These are phyloP conservation scores for Kalmusia sp. DNA, from an alignment of 2,329 filamentous ascomycete species.

Conservation along the genomic window DNA sequence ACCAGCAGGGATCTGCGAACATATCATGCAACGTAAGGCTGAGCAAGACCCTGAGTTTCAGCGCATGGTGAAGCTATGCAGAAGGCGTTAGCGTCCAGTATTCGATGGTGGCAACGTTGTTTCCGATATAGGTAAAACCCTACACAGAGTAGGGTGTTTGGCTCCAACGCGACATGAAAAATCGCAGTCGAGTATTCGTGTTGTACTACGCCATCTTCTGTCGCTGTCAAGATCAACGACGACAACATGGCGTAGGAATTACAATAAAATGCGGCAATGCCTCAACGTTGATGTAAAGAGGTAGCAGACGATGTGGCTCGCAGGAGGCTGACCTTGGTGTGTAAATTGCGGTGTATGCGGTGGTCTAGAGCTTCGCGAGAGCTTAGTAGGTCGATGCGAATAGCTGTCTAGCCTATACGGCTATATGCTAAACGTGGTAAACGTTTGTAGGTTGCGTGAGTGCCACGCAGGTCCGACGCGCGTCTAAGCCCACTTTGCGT, in stretches of 20 bases:
- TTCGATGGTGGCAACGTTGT: constrained; percentile 15
- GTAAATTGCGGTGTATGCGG: no score
- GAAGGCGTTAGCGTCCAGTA: constrained; percentile 26
- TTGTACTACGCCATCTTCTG: no score
- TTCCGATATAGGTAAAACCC: constrained; percentile 23
- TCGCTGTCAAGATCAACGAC: no score
- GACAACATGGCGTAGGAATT: background rate
- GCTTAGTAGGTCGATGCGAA: no score
- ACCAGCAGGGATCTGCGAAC: background rate
- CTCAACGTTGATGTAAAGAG: background rate
- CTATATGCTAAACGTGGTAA: constrained; percentile 13
- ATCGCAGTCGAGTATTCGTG: background rate
- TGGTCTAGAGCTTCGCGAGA: no score
- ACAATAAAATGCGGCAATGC: background rate
- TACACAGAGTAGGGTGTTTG: constrained; percentile 1
- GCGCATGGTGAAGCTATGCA: constrained; percentile 14
- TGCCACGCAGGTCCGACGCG: constrained; percentile 37
- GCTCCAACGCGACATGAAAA: background rate
- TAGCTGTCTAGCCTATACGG: constrained; percentile 10
- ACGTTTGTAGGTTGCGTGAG: constrained; percentile 13
- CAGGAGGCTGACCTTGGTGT: no score
- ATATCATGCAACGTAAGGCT: constrained; percentile 11
- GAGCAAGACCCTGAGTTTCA: constrained; percentile 15
- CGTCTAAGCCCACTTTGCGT: constrained; percentile 26
- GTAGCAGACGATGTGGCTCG: constrained; percentile 2